phyloP scores from a whole-genome alignment of 2,329 filamentous ascomycete species.

The Dothideomycetes sp. region DNA sequence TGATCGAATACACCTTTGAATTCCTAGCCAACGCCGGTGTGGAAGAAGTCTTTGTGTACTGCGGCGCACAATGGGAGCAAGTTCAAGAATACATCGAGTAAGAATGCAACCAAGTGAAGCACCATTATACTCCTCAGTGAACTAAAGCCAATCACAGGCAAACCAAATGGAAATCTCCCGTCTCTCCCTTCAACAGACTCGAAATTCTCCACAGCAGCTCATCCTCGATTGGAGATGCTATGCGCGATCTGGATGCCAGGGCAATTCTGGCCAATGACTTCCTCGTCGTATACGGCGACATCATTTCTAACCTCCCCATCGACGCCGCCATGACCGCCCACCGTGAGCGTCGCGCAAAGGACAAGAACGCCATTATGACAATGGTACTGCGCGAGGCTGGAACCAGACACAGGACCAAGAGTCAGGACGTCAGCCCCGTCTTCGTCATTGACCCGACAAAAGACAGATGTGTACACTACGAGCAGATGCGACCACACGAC shows the following conservation, averaged over 20 bases:
- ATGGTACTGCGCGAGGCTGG: constrained; percentile 77
- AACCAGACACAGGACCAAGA: constrained; percentile 62
- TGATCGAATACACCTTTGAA: constrained; percentile 96
- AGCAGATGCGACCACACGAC: constrained; percentile 68
- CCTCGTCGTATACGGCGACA: constrained; percentile 80
- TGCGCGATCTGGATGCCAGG: constrained; percentile 83
- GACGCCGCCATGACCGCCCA: constrained; percentile 69
- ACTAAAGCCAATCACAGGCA: constrained; percentile 30
- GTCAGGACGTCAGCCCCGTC: constrained; percentile 62
- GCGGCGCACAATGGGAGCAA: constrained; percentile 73
- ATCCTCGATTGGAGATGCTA: constrained; percentile 80
- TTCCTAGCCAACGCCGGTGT: constrained; percentile 92
- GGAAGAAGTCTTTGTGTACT: constrained; percentile 89
- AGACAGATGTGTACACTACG: constrained; percentile 81
- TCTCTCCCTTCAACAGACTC: constrained; percentile 69
- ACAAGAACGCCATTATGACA: constrained; percentile 97
- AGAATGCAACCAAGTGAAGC: no score
- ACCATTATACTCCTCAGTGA: no score
- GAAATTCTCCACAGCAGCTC: constrained; percentile 82
- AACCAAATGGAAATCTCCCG: constrained; percentile 63
- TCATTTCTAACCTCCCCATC: constrained; percentile 83
- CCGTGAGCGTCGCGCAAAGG: constrained; percentile 64
- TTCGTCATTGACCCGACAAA: constrained; percentile 78
- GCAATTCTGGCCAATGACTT: constrained; percentile 84
- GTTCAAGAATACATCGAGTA: constrained; percentile 75